phyloP scores from a whole-genome alignment of 257 asterid genomes.

The Penstemon davidsonii region DNA sequence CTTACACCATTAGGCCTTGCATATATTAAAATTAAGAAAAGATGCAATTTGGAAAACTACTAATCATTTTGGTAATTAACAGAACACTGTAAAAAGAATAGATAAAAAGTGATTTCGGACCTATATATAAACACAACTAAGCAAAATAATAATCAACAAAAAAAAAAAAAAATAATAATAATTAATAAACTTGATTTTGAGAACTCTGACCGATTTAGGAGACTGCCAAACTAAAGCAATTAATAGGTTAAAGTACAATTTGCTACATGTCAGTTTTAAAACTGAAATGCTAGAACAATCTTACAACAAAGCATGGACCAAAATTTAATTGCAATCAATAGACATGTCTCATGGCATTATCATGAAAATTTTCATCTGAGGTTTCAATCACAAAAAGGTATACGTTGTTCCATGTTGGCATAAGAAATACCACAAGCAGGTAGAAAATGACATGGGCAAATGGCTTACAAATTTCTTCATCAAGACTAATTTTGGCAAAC shows the following conservation, averaged over 20 bases:
- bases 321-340: not conserved
- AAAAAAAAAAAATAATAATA: too few relatives aligned
- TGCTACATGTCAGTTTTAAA: not conserved
- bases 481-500: slow-evolving; percentile 30
- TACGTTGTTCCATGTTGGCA: slow-evolving; percentile 22
- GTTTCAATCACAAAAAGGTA: slow-evolving; percentile 11
- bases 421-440: slow-evolving; percentile 13
- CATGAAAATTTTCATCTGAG: not conserved
- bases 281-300: not conserved
- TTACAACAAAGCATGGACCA: not conserved
- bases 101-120: too few relatives aligned
- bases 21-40: too few relatives aligned
- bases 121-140: too few relatives aligned
- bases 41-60: too few relatives aligned
- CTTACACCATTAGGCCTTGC: too few relatives aligned
- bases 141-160: too few relatives aligned
- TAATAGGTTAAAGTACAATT: not conserved
- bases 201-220: too few relatives aligned
- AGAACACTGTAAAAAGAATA: too few relatives aligned
- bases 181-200: too few relatives aligned
- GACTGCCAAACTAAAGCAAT: too few relatives aligned
- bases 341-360: slow-evolving; percentile 10
- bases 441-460: slow-evolving; percentile 34
- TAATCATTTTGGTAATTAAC: too few relatives aligned
- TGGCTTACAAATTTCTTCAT: not conserved